Evolutionary conservation across 2,329 filamentous ascomycete species (phyloP).

Genomic region (Curvularia sp.): DNA sequence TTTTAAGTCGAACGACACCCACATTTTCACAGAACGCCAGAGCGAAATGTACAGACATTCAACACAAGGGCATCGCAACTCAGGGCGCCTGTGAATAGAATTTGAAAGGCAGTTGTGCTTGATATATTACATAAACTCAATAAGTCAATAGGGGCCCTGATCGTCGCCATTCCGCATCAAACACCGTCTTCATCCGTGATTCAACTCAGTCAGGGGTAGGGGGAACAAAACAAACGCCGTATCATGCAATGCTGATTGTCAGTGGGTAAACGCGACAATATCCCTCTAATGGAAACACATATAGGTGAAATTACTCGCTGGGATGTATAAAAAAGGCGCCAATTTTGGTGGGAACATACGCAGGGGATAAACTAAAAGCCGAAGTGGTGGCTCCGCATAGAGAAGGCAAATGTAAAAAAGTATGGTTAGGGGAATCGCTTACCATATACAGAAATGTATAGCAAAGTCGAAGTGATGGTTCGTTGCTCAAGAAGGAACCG

Average conservation of each 20-base stretch:
- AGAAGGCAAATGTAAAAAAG: not conserved
- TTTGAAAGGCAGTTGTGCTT: conserved; percentile 6
- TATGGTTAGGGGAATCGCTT: not conserved
- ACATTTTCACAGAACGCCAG: not conserved
- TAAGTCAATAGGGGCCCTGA: conserved; percentile 5
- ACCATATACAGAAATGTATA: not conserved
- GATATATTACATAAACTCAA: conserved; percentile 15
- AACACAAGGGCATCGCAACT: not conserved
- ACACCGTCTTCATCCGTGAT: not conserved
- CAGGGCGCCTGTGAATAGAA: conserved; percentile 1
- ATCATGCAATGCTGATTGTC: conserved; percentile 26
- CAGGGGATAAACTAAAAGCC: not conserved
- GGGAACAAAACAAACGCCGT: conserved; percentile 18
- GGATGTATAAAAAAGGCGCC: conserved; percentile 15
- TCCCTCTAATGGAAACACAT: conserved; percentile 9
- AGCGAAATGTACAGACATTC: not conserved
- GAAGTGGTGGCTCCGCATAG: not conserved
- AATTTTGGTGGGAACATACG: conserved; percentile 21
- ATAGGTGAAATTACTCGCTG: conserved; percentile 1
- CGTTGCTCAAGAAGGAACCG: conserved; percentile 25
- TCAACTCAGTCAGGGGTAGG: not conserved
- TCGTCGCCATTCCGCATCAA: conserved; percentile 11
- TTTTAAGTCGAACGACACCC: not conserved
- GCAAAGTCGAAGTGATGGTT: not conserved
- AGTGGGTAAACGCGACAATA: conserved; percentile 11